phyloP scores from a whole-genome alignment of 257 asterid species.

The Penstemon newberryi region DNA sequence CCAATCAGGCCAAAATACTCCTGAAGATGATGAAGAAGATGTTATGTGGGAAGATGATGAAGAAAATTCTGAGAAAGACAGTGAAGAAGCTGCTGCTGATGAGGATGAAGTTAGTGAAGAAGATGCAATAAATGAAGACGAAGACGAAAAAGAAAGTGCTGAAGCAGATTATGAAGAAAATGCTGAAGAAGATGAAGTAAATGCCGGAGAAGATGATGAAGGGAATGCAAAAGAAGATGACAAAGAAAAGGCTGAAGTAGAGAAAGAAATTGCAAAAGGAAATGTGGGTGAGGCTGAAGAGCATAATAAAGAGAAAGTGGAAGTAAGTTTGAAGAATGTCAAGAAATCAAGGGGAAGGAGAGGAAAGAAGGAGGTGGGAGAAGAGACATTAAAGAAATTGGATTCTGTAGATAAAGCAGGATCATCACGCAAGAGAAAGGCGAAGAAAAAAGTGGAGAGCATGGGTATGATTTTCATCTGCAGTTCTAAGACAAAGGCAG shows the following conservation, averaged over 20 bases:
- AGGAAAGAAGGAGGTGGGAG: constrained; percentile 27
- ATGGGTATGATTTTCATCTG: constrained; percentile 98
- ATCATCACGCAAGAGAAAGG: constrained; percentile 47
- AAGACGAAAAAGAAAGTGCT: constrained; percentile 27
- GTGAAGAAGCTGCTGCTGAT: constrained; percentile 33
- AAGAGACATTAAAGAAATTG: constrained; percentile 36
- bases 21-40: constrained; percentile 21
- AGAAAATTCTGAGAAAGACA: constrained; percentile 30
- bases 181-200: constrained; percentile 26
- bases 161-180: neutral
- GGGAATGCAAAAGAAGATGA: constrained; percentile 21
- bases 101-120: constrained; percentile 38
- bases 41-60: constrained; percentile 19
- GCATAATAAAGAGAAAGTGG: constrained; percentile 35
- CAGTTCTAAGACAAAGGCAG: constrained; percentile 79
- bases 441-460: constrained; percentile 53
- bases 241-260: constrained; percentile 25
- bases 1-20: neutral
- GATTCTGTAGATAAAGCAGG: constrained; percentile 45
- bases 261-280: constrained; percentile 23
- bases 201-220: constrained; percentile 25
- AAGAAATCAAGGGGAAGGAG: constrained; percentile 33
- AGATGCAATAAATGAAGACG: constrained; percentile 30
- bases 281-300: constrained; percentile 27
- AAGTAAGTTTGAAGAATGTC: constrained; percentile 41